These are phyloP conservation scores for Hypoxylon rickii DNA, from an alignment of 495 filamentous ascomycete genomes.

Conservation along the genomic window DNA sequence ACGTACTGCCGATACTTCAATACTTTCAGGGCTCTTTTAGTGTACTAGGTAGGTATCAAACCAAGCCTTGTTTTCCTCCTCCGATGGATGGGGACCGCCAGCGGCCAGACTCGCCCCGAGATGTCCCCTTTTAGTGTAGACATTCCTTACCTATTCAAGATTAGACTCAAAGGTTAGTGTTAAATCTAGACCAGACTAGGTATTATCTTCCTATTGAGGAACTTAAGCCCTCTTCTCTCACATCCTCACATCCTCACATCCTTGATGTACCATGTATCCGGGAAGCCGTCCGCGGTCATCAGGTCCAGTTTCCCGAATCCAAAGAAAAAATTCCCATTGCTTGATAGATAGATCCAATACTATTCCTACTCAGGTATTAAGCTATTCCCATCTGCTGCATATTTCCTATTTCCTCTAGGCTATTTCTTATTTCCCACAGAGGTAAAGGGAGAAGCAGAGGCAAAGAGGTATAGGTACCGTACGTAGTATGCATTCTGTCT, in stretches of 20 bases:
- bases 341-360: too few species aligned
- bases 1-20: too few species aligned
- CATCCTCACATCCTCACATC: neutral
- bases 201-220: constrained; percentile 37
- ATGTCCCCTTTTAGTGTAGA: constrained; percentile 26
- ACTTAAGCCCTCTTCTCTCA: constrained; percentile 27
- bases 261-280: too few species aligned
- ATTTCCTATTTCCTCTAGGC: too few species aligned
- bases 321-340: too few species aligned
- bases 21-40: too few species aligned
- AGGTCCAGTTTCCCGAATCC: constrained; percentile 38
- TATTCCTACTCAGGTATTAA: neutral
- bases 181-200: constrained; percentile 17
- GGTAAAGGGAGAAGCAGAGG: too few species aligned
- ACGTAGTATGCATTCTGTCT: too few species aligned
- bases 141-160: constrained; percentile 3
- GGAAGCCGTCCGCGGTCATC: constrained; percentile 38
- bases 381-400: too few species aligned
- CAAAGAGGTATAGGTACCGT: too few species aligned
- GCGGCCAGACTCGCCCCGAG: constrained; percentile 36
- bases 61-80: constrained; percentile 29
- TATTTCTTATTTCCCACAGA: too few species aligned
- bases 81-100: constrained; percentile 27
- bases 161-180: constrained; percentile 21
- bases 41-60: too few species aligned